Evolutionary conservation across 805 yeast genomes (phyloP).

Genomic region (Pichia occidentalis): DNA sequence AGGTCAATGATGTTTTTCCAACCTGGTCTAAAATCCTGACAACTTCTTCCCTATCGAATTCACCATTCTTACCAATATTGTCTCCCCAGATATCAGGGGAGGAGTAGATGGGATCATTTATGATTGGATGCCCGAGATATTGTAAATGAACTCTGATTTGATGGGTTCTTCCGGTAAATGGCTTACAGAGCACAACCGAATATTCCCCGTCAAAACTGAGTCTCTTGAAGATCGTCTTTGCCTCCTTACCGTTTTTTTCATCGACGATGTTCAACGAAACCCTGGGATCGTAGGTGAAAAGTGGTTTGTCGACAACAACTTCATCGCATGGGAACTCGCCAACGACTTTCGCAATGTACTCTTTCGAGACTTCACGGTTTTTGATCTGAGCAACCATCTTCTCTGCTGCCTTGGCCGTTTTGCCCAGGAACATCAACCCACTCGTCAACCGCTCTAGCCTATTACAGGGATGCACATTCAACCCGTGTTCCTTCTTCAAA

Average conservation of each 20-base stretch:
- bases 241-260: conserved; percentile 38
- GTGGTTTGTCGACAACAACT: conserved; percentile 57
- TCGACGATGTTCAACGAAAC: conserved; percentile 60
- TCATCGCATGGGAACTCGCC: conserved; percentile 70
- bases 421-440: conserved; percentile 89
- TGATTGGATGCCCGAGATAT: conserved; percentile 82
- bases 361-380: conserved; percentile 69
- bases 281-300: conserved; percentile 67
- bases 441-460: conserved; percentile 86
- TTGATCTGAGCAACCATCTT: conserved; percentile 63
- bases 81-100: conserved; percentile 78
- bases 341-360: conserved; percentile 79
- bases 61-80: conserved; percentile 55
- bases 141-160: conserved; percentile 93
- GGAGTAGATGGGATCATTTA: conserved; percentile 88
- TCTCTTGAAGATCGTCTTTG: conserved; percentile 63
- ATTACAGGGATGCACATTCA: conserved; percentile 74
- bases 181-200: conserved; percentile 76
- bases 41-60: conserved; percentile 39
- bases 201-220: conserved; percentile 59
- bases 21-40: conserved; percentile 46
- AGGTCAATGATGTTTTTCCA: conserved; percentile 65
- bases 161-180: conserved; percentile 90
- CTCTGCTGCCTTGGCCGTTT: conserved; percentile 73
- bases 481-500: conserved; percentile 61